Conservation (phyloP, 129 eudicot genomes). For the Pulicaria dysenterica region DNA sequence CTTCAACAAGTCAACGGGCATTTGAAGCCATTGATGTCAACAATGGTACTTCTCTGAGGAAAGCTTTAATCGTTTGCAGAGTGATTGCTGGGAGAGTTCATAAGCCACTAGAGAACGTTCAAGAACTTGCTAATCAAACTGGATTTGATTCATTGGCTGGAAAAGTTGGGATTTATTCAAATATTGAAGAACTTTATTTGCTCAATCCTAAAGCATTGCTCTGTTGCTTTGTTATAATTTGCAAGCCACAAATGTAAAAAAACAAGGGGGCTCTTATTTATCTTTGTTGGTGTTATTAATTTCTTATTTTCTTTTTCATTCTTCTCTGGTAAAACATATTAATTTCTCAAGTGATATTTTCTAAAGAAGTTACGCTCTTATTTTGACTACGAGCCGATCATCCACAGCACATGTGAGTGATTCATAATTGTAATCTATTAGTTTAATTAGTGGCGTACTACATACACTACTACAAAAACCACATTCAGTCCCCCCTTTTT, state of each 20-base stretch:
- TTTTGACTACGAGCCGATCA: no score
- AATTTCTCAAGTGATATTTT: no score
- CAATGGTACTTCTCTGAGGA: constrained; percentile 36
- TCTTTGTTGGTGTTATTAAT: no score
- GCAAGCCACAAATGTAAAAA: constrained; percentile 49
- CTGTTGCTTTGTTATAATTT: constrained; percentile 89
- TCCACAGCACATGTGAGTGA: no score
- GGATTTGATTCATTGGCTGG: constrained; percentile 98
- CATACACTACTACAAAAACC: no score
- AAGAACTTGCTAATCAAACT: constrained; percentile 75
- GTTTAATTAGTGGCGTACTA: no score
- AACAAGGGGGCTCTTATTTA: not conserved
- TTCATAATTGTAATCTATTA: no score
- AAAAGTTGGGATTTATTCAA: constrained; percentile 86
- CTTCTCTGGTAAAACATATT: no score
- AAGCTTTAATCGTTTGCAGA: constrained; percentile 84
- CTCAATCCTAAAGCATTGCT: constrained; percentile 76
- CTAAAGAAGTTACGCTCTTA: no score
- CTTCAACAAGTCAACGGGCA: constrained; percentile 80
- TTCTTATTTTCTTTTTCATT: no score
- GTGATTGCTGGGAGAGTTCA: constrained; percentile 97
- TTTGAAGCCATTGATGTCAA: constrained; percentile 55
- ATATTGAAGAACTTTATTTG: constrained; percentile 81
- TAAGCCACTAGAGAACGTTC: constrained; percentile 74
- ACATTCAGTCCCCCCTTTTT: no score